Base-by-base conservation (phyloP, 768 basidiomycete species). In the Pisolithus albus region DNA sequence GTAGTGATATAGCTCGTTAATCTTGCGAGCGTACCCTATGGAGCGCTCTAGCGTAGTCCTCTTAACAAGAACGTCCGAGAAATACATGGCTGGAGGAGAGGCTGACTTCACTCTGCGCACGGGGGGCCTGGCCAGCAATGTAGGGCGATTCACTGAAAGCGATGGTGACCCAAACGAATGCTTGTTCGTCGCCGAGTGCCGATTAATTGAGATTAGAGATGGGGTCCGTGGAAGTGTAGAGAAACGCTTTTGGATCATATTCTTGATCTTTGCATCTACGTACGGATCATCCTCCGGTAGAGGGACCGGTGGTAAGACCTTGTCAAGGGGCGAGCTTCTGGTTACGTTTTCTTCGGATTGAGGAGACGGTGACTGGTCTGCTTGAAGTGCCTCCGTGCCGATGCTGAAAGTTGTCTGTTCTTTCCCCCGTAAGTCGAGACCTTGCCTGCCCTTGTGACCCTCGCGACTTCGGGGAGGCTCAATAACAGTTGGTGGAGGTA, bases 1-100 rank as follows among this genome's bases (percentile, higher is more conserved):
- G 60, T 80, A 82, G 54, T 75, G 71, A 50, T 81, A 80, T 18
- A 94, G 65, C 62, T 92, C 88, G 60, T 90, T 89, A 56, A 93
- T 88, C 71, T 92, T 93, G 57, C 74, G 70, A 23, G 86, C 84
- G 59, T 93, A 94, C 36, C 82, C 79, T 21, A 70, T 62, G 53
- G 84, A 87, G 45, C 91, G 77, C 59, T 92, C 91, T 4, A 79
- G 53, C 2, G 84, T 59, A 26, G 75, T 82, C 56, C 72, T 77
- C 65, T 76, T 75, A 13, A 67, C 61, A 28, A 74, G 59, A 4
- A 93, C 74, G 60, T 94, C 88, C 41, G 75, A 71, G 59, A 77
- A 87, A 56, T 76, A 75, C 82, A 93, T 79, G 11, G 87, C 85
- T 41, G 81, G 70, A 3, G 88, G 88, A 63, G 80, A 72, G 11